Base-by-base conservation (phyloP, 306 rosid genomes). In the Gleditsia sinensis region DNA sequence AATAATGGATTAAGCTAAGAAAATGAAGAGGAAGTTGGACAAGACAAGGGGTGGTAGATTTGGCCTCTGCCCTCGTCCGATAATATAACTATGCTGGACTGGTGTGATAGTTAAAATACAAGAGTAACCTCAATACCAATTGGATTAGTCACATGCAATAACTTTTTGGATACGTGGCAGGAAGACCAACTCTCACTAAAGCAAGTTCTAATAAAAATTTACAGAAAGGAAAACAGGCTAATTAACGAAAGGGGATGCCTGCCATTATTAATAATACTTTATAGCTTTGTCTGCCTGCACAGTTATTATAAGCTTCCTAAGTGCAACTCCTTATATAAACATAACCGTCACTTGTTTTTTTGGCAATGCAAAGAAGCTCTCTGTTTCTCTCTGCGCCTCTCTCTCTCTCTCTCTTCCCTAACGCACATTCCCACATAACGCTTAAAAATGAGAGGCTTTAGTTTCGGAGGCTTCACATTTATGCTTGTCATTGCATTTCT, bases 401-500 rank as follows among this genome's bases (percentile, higher is more conserved):
- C 80, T 0, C 36, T 69, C 25, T 67, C 82, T 74, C 58, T 23
- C 40, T 33, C 75, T 46, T 71, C 32, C 57, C n/a, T 40, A n/a
- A 65, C 37, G 32, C 64, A 61, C 69, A 74, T 42, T 61, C 28
- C 73, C 73, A 76, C 81, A 72, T 64, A 69, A 33, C 53, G 61
- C 43, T 61, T 72, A 68, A 91, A 86, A 70, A 94, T 94, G 97
- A 76, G 84, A 25, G 88, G 81, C 23, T 58, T 84, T 24, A 83
- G 93, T 64, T 88, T 88, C 48, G 86, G 79, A 85, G 72, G 84
- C 67, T 70, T 87, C 82, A 71, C 91, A 77, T 82, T 75, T 50
- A 83, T 83, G 85, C 13, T 90, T 65, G 20, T 86, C 19, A 34
- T 92, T 66, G 82, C 75, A 20, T 62, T 88, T 82, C 76, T 92